phyloP scores from a whole-genome alignment of 257 asterid genomes.

The Echites panduratus region DNA sequence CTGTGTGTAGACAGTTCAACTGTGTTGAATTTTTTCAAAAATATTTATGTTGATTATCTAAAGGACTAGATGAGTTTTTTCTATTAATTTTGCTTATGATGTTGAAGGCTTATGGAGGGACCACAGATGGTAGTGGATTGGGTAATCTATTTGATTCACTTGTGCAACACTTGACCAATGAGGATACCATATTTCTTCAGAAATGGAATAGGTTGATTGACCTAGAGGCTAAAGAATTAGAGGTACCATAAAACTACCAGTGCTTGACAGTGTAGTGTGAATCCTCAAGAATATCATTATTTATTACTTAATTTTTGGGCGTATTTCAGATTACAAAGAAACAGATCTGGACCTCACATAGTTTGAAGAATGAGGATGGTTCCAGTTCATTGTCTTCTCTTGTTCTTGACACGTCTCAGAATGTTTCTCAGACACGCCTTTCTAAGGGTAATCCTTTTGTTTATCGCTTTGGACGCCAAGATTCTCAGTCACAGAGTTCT shows the following conservation, averaged over 20 bases:
- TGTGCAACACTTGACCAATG: conserved; percentile 63
- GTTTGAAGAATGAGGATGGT: conserved; percentile 33
- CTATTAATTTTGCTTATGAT: conserved; percentile 4
- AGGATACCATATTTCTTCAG: conserved; percentile 61
- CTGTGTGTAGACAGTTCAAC: background rate
- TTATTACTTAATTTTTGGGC: background rate
- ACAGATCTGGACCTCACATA: conserved; percentile 53
- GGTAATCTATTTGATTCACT: conserved; percentile 68
- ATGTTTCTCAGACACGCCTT: conserved; percentile 25
- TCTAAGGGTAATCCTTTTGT: conserved; percentile 43
- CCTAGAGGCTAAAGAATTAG: conserved; percentile 77
- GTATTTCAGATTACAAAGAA: conserved; percentile 54
- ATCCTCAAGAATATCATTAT: conserved; percentile 4
- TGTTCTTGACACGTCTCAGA: conserved; percentile 54
- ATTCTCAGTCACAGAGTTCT: conserved; percentile 31
- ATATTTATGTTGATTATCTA: background rate
- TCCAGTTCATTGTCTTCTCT: conserved; percentile 48
- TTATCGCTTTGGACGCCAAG: conserved; percentile 58
- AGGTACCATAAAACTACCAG: conserved; percentile 42
- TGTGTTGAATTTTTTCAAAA: background rate
- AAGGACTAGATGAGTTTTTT: background rate
- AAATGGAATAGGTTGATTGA: conserved; percentile 90
- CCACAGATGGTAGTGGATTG: conserved; percentile 73
- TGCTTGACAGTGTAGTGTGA: conserved; percentile 12
- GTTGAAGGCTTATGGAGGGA: conserved; percentile 78